Base-by-base conservation (phyloP, 176 grass and related monocot genomes). In the Raddia distichophylla region DNA sequence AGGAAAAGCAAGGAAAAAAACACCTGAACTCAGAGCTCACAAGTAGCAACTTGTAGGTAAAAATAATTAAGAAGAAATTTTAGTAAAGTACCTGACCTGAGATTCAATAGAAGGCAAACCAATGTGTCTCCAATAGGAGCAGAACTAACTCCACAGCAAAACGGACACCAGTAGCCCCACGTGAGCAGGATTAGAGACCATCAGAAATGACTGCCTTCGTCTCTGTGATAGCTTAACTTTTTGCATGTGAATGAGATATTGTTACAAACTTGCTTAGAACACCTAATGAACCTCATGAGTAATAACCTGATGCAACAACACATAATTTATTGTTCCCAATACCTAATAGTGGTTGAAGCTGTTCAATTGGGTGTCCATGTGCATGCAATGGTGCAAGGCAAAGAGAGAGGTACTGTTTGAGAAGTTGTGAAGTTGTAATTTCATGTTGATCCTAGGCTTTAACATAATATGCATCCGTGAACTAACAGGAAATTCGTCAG, bases 201-300 rank as follows among this genome's bases (percentile, higher is more conserved):
- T 46, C 20, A 63, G 20, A 77, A 63, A 44, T 33, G 45, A 45
- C 12, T 61, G 55, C 73, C 10, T 76, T 78, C 5, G 0, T 76
- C 42, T 64, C 44, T 50, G 8, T 64, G 61, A 67, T 54, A 66
- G 44, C 17, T 58, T 61, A 46, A 60, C 76, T 19, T 66, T n/a
- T 34, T 64, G 45, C 8, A 50, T 19, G 60, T 51, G 60, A 45
- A 34, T 40, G 37, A 40, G 37, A 40, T 40, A 40, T 64, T 1
- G 0, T 7, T 51, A 64, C 43, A 63, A 63, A 45, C 60, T 64
- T 77, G 45, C 45, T 77, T 64, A 45, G 10, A 50, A 34, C 44
- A 64, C 59, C 4, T 37, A 64, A 42, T n/a, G n/a, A n/a, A n/a
- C n/a, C n/a, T 16, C 60, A 61, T 6, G n/a, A n/a, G n/a, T n/a